Conservation (phyloP, 805 yeast genomes). For the Lipomyces yamadae region DNA sequence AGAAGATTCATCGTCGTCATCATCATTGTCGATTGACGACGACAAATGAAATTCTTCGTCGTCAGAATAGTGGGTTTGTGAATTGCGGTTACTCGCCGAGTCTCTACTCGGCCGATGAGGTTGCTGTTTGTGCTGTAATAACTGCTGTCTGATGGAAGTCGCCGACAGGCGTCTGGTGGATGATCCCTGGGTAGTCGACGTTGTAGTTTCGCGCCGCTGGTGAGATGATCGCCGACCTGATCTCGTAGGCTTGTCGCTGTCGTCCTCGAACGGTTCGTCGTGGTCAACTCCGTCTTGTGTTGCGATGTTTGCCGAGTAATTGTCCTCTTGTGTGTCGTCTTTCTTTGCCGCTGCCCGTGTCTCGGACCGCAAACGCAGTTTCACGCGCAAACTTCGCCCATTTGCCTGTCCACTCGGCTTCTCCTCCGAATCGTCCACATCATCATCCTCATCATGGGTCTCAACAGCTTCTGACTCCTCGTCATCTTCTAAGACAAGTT, state of each 20-base stretch:
- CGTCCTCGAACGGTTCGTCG: neutral
- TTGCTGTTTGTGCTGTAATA: conserved; percentile 24
- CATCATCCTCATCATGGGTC: conserved; percentile 46
- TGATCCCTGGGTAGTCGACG: conserved; percentile 10
- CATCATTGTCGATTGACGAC: conserved; percentile 38
- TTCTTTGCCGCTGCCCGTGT: conserved; percentile 6
- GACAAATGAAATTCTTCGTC: conserved; percentile 39
- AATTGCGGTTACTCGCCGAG: conserved; percentile 46
- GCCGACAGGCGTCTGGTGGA: conserved; percentile 20
- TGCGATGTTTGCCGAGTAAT: conserved; percentile 12
- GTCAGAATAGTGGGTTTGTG: conserved; percentile 41
- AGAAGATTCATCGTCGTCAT: conserved; percentile 33
- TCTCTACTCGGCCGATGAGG: neutral
- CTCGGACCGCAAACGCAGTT: conserved; percentile 10
- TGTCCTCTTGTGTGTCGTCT: conserved; percentile 14
- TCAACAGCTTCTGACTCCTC: conserved; percentile 44
- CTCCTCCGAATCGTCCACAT: conserved; percentile 29
- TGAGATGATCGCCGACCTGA: conserved; percentile 13
- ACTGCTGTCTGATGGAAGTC: conserved; percentile 31
- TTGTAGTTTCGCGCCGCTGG: conserved; percentile 11
- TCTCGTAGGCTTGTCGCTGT: neutral
- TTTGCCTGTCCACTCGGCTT: conserved; percentile 17
- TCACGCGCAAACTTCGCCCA: conserved; percentile 30
- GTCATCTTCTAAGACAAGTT: conserved; percentile 41
- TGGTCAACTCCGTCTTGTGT: neutral